Evolutionary conservation across 179 eudicot genomes (phyloP), one percentile per base, ranked within the genome.

Genomic region (Drosera spatulata): DNA sequence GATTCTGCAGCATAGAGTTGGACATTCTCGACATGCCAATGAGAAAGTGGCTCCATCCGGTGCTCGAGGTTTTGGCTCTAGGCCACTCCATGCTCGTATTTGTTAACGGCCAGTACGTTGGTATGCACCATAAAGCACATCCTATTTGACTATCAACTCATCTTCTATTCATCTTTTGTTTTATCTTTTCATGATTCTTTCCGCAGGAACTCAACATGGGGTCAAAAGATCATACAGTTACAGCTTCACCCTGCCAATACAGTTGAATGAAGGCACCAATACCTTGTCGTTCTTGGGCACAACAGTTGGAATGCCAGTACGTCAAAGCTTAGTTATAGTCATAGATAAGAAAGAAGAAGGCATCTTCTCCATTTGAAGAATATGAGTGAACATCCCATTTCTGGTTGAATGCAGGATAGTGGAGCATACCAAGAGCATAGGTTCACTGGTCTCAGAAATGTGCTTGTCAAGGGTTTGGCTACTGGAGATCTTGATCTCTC

Each of bases 351-450:
- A 22, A 22, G 1, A 22, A 22, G 33, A 22, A 22, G 33, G 33
- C 33, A 22, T 22, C 33, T 11, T 46, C 33, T 22, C 33, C 33
- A 22, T 22, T 22, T 22, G 33, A 22, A 22, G 33, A 22, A 22
- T 22, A 22, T 22, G 33, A 22, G 0, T 22, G 33, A 22, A 22
- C 33, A 22, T 22, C 33, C 33, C 33, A 1, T 22, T 22, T 22
- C 33, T 43, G 45, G 5, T 43, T 43, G 0, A 73, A 61, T 76
- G 66, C 41, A 85, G 96, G 85, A 93, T 63, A 86, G 96, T 60
- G 99, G 99, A 71, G 85, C 88, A 60, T 81, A 81, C 66, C 82
- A 86, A 96, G 99, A 93, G 64, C 81, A 77, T 54, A 78, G 96
- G 65, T 88, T 68, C 69, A 80, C 95, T 1, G 99, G 99, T 7